Evolutionary conservation across 345 rosid genomes (phyloP).

Genomic region (Trapa incisa): DNA sequence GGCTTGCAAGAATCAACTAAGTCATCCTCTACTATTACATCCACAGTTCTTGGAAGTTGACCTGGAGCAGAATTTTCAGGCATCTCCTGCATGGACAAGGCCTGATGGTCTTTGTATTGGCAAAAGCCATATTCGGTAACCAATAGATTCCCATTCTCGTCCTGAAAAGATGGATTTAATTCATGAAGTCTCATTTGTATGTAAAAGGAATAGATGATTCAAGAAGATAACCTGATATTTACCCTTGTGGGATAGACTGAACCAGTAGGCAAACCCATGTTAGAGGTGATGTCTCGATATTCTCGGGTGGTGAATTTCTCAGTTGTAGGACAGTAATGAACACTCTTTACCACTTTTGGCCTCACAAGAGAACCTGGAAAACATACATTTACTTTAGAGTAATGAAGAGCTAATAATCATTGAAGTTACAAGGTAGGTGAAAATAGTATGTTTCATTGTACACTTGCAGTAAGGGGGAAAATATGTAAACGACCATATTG

Average conservation of each 20-base stretch:
- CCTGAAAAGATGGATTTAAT: conserved; percentile 34
- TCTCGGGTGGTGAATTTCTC: conserved; percentile 65
- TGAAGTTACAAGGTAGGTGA: background rate
- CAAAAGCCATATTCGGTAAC: conserved; percentile 95
- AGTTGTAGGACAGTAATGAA: conserved; percentile 81
- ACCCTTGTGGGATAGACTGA: conserved; percentile 99
- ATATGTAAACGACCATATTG: background rate
- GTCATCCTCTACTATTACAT: conserved; percentile 91
- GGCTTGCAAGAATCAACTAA: conserved; percentile 96
- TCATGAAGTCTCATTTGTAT: conserved; percentile 9
- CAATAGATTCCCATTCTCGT: conserved; percentile 76
- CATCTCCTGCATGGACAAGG: conserved; percentile 93
- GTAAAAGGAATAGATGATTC: background rate
- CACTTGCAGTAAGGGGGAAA: background rate
- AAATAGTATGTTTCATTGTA: background rate
- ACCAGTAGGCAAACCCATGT: conserved; percentile 85
- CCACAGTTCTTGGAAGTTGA: conserved; percentile 96
- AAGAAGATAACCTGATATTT: conserved; percentile 14
- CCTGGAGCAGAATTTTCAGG: conserved; percentile 99
- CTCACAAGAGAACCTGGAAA: conserved; percentile 91
- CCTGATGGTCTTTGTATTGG: conserved; percentile 93
- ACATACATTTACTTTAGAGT: background rate
- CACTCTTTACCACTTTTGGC: conserved; percentile 96
- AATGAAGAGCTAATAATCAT: background rate
- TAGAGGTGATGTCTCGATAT: conserved; percentile 85